Evolutionary conservation across 305 asterid genomes (phyloP).

Genomic region (Vinca major): DNA sequence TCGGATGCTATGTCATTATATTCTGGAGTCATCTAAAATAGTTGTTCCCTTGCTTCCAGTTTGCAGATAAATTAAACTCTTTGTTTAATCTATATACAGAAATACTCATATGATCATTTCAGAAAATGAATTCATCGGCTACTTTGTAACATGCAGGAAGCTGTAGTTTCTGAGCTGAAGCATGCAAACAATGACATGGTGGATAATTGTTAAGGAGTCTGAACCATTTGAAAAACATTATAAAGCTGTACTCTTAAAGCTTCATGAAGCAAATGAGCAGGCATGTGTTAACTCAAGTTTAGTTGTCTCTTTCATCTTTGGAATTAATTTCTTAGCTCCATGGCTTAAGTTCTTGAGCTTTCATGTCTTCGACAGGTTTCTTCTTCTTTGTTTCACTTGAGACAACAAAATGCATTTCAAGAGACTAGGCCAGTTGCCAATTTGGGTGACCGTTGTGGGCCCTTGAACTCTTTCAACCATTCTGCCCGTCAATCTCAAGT

Average conservation of each 20-base stretch:
- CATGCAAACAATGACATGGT: conserved; percentile 56
- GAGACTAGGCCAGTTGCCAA: conserved; percentile 38
- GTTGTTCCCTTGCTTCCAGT: conserved; percentile 13
- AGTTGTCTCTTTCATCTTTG: not conserved
- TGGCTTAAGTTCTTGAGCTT: not conserved
- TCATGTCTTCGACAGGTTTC: conserved; percentile 47
- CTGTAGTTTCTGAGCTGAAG: conserved; percentile 64
- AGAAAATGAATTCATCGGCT: not conserved
- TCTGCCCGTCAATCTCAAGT: conserved; percentile 38
- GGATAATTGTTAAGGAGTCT: conserved; percentile 51
- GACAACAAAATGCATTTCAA: conserved; percentile 70
- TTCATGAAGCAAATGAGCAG: conserved; percentile 67
- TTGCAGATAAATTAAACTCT: not conserved
- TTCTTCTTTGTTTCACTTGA: conserved; percentile 45
- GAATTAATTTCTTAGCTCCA: not conserved
- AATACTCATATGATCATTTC: not conserved
- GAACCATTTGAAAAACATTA: conserved; percentile 65
- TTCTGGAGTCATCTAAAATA: not conserved
- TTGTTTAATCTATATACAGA: not conserved
- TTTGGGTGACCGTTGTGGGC: conserved; percentile 21
- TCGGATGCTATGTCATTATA: not conserved
- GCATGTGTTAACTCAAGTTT: conserved; percentile 25
- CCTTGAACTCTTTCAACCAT: conserved; percentile 31
- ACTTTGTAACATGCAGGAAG: conserved; percentile 49
- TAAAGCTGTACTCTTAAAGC: conserved; percentile 50